Evolutionary conservation across 2,329 filamentous ascomycete genomes (phyloP).

Genomic region (Ceratocystis harringtonii): DNA sequence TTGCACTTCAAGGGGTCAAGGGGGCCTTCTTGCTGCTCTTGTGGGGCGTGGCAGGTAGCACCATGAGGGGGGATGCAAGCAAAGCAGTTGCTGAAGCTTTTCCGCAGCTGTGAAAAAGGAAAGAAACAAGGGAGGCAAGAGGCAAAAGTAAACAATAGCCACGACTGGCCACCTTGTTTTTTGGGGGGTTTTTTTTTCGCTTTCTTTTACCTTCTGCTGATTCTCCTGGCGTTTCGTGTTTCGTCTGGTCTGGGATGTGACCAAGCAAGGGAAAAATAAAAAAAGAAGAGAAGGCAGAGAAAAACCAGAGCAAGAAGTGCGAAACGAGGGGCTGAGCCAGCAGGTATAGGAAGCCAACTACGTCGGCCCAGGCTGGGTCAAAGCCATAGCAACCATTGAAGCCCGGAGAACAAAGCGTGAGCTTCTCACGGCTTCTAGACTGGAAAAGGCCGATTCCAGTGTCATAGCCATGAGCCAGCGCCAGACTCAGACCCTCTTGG

Average conservation of each 20-base stretch:
- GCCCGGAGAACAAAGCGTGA: neutral
- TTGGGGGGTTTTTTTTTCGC: too few relatives aligned
- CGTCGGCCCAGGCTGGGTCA: neutral
- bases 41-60: conserved; percentile 3
- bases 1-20: neutral
- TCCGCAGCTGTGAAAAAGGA: neutral
- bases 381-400: neutral
- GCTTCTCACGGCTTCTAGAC: neutral
- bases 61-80: neutral
- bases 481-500: neutral
- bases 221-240: neutral
- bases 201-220: neutral
- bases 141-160: neutral
- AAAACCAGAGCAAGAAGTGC: neutral
- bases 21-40: too few relatives aligned
- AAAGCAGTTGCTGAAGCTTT: neutral
- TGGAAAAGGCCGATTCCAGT: neutral
- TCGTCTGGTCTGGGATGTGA: neutral
- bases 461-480: neutral
- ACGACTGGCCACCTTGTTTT: neutral
- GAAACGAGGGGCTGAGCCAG: neutral
- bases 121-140: neutral
- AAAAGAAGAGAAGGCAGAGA: neutral
- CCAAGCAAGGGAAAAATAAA: neutral
- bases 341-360: too few relatives aligned